Conservation (phyloP, 495 filamentous ascomycete species). For the Penicillium ucsense region DNA sequence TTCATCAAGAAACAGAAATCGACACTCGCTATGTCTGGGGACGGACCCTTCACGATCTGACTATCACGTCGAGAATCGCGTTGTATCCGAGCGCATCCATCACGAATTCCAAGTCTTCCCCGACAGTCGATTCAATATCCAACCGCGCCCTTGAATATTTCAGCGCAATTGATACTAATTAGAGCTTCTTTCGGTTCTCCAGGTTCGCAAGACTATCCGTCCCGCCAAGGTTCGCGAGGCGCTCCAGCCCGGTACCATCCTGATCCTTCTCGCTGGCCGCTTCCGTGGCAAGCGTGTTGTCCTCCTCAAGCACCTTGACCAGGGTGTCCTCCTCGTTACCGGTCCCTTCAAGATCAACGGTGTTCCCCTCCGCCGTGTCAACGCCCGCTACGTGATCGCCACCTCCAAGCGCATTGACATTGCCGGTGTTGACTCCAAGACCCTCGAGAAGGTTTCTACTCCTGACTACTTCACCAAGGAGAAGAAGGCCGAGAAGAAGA, state of each 20-base stretch:
- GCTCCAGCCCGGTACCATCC: conserved; percentile 84
- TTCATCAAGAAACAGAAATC: neutral
- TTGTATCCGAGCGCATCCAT: conserved; percentile 2
- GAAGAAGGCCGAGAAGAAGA: conserved; percentile 83
- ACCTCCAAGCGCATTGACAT: conserved; percentile 87
- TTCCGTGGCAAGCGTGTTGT: conserved; percentile 99
- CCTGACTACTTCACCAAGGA: conserved; percentile 93
- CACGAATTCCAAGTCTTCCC: neutral
- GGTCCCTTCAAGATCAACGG: conserved; percentile 99
- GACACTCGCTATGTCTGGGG: neutral
- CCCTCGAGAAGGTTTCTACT: conserved; percentile 72
- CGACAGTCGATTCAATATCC: neutral
- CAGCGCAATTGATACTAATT: too few relatives aligned
- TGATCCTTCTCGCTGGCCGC: conserved; percentile 98
- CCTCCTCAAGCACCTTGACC: conserved; percentile 90
- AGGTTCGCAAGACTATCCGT: conserved; percentile 93
- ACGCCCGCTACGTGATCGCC: conserved; percentile 97
- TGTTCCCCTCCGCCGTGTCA: conserved; percentile 95
- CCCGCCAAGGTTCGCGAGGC: conserved; percentile 73
- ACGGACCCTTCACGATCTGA: too few relatives aligned
- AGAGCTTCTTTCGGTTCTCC: conserved; percentile 14
- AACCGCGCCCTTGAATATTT: too few relatives aligned
- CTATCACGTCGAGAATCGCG: conserved; percentile 1
- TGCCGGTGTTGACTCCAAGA: conserved; percentile 67
- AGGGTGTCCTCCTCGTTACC: conserved; percentile 97